phyloP scores from a whole-genome alignment of 192 early-diverging fungal species.

The Mortierella claussenii region DNA sequence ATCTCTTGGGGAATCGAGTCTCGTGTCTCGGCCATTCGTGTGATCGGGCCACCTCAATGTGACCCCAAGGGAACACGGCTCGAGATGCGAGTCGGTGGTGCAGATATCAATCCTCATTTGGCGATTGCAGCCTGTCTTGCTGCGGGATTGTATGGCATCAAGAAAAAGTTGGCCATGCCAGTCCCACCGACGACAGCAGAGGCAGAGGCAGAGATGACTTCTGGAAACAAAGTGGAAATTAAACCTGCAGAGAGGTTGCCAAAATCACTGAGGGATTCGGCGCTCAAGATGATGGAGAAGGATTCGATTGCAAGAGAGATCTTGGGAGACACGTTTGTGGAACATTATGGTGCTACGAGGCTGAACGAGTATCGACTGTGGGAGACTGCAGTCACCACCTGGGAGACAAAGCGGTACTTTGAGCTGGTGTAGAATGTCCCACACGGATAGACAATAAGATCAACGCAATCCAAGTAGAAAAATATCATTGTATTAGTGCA shows the following conservation, averaged over 20 bases:
- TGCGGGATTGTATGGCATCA: slow-evolving; percentile 78
- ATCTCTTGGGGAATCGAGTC: slow-evolving; percentile 85
- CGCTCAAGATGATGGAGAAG: slow-evolving; percentile 67
- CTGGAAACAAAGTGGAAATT: slow-evolving; percentile 24
- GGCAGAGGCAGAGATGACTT: slow-evolving; percentile 4
- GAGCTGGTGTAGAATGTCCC: slow-evolving; percentile 62
- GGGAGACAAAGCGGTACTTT: slow-evolving; percentile 76
- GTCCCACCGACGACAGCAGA: slow-evolving; percentile 45
- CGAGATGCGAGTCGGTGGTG: slow-evolving; percentile 85
- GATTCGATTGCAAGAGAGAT: slow-evolving; percentile 76
- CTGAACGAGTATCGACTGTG: slow-evolving; percentile 80
- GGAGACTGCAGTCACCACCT: slow-evolving; percentile 77
- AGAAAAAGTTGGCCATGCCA: slow-evolving; percentile 63
- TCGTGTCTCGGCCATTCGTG: slow-evolving; percentile 74
- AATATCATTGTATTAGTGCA: neutral
- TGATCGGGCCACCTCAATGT: slow-evolving; percentile 79
- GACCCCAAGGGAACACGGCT: slow-evolving; percentile 73
- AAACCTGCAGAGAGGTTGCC: slow-evolving; percentile 56
- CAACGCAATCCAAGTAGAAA: neutral
- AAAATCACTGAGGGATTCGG: slow-evolving; percentile 73
- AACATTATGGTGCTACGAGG: slow-evolving; percentile 81
- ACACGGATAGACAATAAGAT: neutral
- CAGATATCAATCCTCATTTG: slow-evolving; percentile 85
- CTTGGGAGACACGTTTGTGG: slow-evolving; percentile 79
- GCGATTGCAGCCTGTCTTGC: slow-evolving; percentile 77